A percentile compares a stretch with the other conserved stretches of the same genome.
These are phyloP conservation scores for Malassezia brasiliensis DNA, from an alignment of 1,284 basidiomycete genomes.

Conservation along the genomic window DNA sequence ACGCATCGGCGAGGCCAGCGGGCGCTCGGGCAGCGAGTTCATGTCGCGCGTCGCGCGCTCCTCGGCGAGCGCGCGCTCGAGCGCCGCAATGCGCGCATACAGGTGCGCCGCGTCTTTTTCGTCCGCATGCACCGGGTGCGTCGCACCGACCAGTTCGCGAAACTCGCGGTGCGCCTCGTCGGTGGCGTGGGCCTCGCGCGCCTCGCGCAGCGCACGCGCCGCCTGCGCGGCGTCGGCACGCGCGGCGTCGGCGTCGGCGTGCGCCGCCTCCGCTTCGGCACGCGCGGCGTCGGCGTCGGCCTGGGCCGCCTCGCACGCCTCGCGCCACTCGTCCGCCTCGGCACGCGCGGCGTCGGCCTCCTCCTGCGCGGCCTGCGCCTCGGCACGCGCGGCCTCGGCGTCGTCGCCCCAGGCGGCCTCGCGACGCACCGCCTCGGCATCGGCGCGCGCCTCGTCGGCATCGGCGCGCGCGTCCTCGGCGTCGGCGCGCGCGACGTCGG, in stretches of 20 bases:
- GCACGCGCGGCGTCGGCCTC: neutral
- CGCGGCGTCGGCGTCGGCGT: neutral
- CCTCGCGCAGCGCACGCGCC: constrained; percentile 3
- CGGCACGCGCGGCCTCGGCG: neutral
- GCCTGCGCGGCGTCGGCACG: neutral
- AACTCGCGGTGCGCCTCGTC: constrained; percentile 20
- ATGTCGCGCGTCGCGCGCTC: constrained; percentile 17
- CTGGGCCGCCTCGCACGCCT: constrained; percentile 13
- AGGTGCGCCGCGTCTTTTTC: constrained; percentile 11
- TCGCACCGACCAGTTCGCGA: constrained; percentile 10
- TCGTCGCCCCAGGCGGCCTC: neutral
- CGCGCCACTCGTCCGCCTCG: neutral
- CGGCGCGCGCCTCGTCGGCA: neutral
- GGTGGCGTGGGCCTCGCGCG: constrained; percentile 16
- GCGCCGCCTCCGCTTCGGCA: neutral
- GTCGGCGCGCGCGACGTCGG: constrained; percentile 17
- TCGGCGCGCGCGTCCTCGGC: neutral
- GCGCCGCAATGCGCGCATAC: constrained; percentile 14
- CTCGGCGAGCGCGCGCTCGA: constrained; percentile 14
- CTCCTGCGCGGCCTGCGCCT: neutral
- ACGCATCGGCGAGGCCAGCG: constrained; percentile 13
- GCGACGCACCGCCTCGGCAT: neutral
- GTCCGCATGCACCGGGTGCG: neutral
- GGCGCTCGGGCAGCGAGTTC: constrained; percentile 15
- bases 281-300: neutral